These are phyloP conservation scores for Nannochloropsis gaditana DNA, from an alignment of 108 stramenopile genomes.

Conservation along the genomic window DNA sequence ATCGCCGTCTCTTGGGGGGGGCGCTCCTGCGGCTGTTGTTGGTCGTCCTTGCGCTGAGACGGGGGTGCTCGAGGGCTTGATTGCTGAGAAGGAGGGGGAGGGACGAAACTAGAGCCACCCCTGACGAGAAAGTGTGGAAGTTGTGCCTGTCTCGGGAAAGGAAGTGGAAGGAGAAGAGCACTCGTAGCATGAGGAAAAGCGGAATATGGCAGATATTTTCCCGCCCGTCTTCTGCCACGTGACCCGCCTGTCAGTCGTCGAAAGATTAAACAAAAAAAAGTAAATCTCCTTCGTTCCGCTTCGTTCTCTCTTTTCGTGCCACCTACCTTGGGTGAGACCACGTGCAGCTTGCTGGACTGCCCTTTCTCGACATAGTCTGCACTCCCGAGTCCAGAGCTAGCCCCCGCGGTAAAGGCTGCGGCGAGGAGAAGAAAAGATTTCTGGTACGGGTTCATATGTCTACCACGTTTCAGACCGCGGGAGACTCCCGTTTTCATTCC, in stretches of 20 bases:
- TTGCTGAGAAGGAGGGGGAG: slow-evolving; percentile 7
- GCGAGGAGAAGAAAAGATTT: not conserved
- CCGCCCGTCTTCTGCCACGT: not conserved
- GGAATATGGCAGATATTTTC: not conserved
- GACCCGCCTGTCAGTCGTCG: not conserved
- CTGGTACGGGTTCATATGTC: too few relatives aligned
- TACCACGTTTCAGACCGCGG: too few relatives aligned
- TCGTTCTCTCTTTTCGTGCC: not conserved
- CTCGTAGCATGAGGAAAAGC: not conserved
- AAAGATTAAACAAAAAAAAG: not conserved
- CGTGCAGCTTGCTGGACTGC: not conserved
- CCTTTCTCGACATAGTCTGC: not conserved
- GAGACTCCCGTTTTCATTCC: too few relatives aligned
- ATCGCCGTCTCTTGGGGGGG: not conserved
- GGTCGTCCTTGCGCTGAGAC: not conserved
- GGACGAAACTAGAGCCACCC: not conserved
- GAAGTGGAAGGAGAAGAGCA: not conserved
- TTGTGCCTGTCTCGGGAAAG: not conserved
- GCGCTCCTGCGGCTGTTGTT: not conserved
- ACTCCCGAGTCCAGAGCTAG: not conserved
- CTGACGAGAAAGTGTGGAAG: not conserved
- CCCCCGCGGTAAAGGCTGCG: not conserved
- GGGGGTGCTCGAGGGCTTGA: not conserved
- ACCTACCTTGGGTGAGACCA: not conserved
- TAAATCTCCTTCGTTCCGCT: not conserved